Base-by-base conservation (phyloP, 352 stramenopile species). In the Ophiocytium majus region DNA sequence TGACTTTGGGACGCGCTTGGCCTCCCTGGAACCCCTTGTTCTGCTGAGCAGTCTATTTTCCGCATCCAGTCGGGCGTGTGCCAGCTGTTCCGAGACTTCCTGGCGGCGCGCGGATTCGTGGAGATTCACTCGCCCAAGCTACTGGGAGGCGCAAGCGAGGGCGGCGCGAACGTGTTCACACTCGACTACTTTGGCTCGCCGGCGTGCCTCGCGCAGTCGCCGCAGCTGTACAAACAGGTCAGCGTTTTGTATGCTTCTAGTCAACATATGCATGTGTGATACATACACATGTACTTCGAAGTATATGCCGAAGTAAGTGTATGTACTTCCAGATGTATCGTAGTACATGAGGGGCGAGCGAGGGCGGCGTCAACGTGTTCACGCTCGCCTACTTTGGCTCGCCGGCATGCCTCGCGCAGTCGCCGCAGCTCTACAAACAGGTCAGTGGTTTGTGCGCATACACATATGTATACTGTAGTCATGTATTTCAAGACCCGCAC, bases 201-300 rank as follows among this genome's bases (percentile, higher is more conserved):
- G 63, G 97, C 96, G 32, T 99, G 96, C 89, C 91, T 99, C 34
- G 97, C 96, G 79, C 94, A 98, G 91, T 96, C 93, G 84, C 97
- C 97, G 49, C 97, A 99, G 91, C 93, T 99, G n/a, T 98, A 99
- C 93, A 99, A 99, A n/a, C n/a, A n/a, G n/a, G n/a, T n/a, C n/a
- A n/a, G n/a, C n/a, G n/a, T n/a, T n/a, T n/a, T n/a, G n/a, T n/a
- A n/a, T n/a, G n/a, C n/a, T n/a, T n/a, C n/a, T n/a, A n/a, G n/a
- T n/a, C n/a, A n/a, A n/a, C n/a, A n/a, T n/a, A n/a, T n/a, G n/a
- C n/a, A n/a, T n/a, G n/a, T n/a, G n/a, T n/a, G n/a, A n/a, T n/a
- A n/a, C n/a, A n/a, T n/a, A n/a, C n/a, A n/a, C n/a, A n/a, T n/a
- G n/a, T n/a, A n/a, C n/a, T n/a, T n/a, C n/a, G n/a, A n/a, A n/a